phyloP scores from a whole-genome alignment of 805 yeast genomes.

The Candida insectorum region DNA sequence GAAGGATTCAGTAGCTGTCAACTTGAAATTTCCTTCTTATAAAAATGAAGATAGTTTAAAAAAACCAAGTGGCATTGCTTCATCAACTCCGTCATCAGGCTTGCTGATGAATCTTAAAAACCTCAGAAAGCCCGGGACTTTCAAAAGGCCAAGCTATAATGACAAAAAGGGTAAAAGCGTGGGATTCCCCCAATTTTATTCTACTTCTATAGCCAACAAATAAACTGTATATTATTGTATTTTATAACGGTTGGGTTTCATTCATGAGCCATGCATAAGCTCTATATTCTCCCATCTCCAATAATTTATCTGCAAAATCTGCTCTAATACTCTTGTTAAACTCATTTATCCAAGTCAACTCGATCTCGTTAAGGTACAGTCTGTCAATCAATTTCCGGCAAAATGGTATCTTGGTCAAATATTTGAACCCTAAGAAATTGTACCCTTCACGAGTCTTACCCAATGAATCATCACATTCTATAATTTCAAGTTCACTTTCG shows the following conservation, averaged over 20 bases:
- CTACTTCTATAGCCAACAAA: conserved; percentile 17
- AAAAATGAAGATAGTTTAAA: conserved; percentile 6
- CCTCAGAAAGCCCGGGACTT: conserved; percentile 10
- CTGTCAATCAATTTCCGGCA: conserved; percentile 49
- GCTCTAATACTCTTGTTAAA: conserved; percentile 30
- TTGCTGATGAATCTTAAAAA: conserved; percentile 5
- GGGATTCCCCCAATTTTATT: conserved; percentile 24
- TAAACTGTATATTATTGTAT: conserved; percentile 9
- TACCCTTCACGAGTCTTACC: conserved; percentile 31
- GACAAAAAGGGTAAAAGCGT: conserved; percentile 16
- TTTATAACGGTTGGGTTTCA: conserved; percentile 48
- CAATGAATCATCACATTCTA: conserved; percentile 38
- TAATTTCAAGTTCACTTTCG: conserved; percentile 74
- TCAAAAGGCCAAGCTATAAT: conserved; percentile 27
- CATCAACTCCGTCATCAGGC: not conserved
- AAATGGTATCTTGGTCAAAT: conserved; percentile 41
- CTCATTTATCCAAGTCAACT: conserved; percentile 38
- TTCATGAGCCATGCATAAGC: conserved; percentile 69
- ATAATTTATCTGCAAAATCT: conserved; percentile 39
- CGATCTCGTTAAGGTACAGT: conserved; percentile 24
- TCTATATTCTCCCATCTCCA: conserved; percentile 51
- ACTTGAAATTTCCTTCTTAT: conserved; percentile 13
- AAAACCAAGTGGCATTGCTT: not conserved
- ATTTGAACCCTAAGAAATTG: conserved; percentile 34
- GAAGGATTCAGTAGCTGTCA: not conserved